These are phyloP conservation scores for Sporisorium iseilematis-ciliati DNA, from an alignment of 1,284 basidiomycete genomes.

Conservation along the genomic window DNA sequence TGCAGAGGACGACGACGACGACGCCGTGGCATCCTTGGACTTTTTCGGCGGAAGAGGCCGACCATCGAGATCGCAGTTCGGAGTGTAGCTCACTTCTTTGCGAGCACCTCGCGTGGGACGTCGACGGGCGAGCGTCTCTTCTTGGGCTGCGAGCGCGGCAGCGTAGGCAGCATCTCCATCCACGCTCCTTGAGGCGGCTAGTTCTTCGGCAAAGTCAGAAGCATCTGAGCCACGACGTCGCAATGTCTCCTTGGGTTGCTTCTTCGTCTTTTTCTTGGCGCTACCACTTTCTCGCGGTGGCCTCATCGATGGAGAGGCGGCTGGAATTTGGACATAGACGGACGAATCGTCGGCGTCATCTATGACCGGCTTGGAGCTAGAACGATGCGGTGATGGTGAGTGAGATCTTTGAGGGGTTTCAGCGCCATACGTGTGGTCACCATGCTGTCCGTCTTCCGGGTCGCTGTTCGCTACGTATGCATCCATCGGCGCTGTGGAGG, in stretches of 20 bases:
- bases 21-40: slow-evolving; percentile 2
- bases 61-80: slow-evolving; percentile 40
- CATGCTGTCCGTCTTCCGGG: slow-evolving; percentile 20
- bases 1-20: slow-evolving; percentile 1
- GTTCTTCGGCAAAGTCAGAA: slow-evolving; percentile 2
- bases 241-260: slow-evolving; percentile 8
- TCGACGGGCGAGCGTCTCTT: slow-evolving; percentile 30
- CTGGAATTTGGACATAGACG: slow-evolving; percentile 33
- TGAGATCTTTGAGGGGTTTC: neutral
- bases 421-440: neutral
- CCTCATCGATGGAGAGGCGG: slow-evolving; percentile 8
- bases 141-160: slow-evolving; percentile 35
- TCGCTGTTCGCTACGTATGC: slow-evolving; percentile 28
- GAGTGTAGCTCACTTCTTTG: slow-evolving; percentile 40
- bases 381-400: slow-evolving; percentile 4
- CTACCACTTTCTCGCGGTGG: slow-evolving; percentile 9
- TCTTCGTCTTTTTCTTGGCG: slow-evolving; percentile 17
- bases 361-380: neutral
- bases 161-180: slow-evolving; percentile 44
- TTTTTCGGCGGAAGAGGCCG: slow-evolving; percentile 21
- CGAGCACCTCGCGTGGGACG: slow-evolving; percentile 26
- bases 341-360: neutral
- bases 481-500: neutral
- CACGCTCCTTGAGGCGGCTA: neutral
- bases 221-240: slow-evolving; percentile 23